Base-by-base conservation (phyloP, 2,329 filamentous ascomycete genomes). In the Talaromyces marneffei region DNA sequence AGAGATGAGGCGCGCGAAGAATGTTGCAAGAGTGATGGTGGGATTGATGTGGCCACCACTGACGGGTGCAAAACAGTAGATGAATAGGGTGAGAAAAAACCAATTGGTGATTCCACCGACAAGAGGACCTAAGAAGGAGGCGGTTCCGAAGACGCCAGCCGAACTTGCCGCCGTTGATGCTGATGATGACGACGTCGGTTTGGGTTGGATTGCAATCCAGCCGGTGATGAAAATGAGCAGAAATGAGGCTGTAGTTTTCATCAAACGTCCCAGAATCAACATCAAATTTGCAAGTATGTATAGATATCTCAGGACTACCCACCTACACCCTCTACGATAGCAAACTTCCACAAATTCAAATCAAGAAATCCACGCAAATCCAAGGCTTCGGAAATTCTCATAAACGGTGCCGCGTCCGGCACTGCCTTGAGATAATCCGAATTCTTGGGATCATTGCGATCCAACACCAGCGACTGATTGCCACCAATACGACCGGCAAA, bases 1-100 rank as follows among this genome's bases (percentile, higher is more conserved):
- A 1, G 79, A 79, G 20, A 78, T 79, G 12, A 83, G 71, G 0
- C 80, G 77, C 1, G 79, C 76, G 25, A 82, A 78, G 62, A 85
- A 79, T 2, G 81, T 82, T 2, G 79, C 75, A 52, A 84, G 76
- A 0, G 81, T 83, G 62, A 85, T 82, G 33, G 79, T 70, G 1
- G 82, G 82, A 64, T 82, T 84, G 60, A 84, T 69, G 65, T 84
- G 82, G 1, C 78, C 82, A 40, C 82, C 81, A 2, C 78, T 80
- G 0, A 78, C 77, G 0, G 80, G 77, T 4, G 75, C 78, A 14
- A 79, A 78, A 8, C 77, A 77, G 64, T 78, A 82, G 52, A 84
- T 81, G 66, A 83, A 79, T 0, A 81, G 66, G 0, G 80, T 69
- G 16, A 82, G 69, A 52, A 80, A 65, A 23, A 78, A 64, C 10